phyloP scores from a whole-genome alignment of 164 flowering plant genomes.

The Brasenia schreberi region DNA sequence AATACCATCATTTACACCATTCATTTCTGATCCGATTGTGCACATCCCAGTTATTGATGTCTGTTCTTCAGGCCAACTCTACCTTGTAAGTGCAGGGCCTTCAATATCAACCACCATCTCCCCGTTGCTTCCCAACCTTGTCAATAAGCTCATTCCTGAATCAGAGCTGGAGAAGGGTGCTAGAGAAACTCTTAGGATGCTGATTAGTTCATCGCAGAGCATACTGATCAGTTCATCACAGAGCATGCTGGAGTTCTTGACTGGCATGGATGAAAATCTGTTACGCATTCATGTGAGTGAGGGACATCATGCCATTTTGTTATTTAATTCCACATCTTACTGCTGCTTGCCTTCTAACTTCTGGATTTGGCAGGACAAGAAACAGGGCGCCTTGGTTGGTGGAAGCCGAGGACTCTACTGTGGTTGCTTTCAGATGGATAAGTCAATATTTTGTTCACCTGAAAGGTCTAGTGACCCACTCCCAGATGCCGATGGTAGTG shows the following conservation, averaged over 20 bases:
- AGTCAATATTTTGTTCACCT: background rate
- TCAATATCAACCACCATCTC: conserved; percentile 44
- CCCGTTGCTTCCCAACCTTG: conserved; percentile 39
- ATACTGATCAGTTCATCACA: conserved; percentile 55
- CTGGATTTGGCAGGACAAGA: background rate
- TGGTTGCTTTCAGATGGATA: conserved; percentile 30
- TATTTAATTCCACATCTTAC: background rate
- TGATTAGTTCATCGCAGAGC: conserved; percentile 49
- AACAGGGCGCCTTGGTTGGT: conserved; percentile 9
- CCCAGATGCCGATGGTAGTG: background rate
- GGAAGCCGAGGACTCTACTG: conserved; percentile 59
- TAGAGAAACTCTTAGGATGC: conserved; percentile 74
- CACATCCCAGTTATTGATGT: conserved; percentile 83
- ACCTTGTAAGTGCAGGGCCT: conserved; percentile 82
- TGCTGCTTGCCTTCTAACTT: background rate
- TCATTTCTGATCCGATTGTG: conserved; percentile 84
- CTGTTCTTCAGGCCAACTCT: conserved; percentile 90
- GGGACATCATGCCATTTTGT: background rate
- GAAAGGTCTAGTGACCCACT: background rate
- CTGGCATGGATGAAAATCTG: conserved; percentile 3
- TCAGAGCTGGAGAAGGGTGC: conserved; percentile 70
- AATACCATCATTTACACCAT: conserved; percentile 69
- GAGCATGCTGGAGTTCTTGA: conserved; percentile 20
- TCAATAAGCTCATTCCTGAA: conserved; percentile 44
- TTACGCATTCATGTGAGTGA: conserved; percentile 6